Evolutionary conservation across 2,329 filamentous ascomycete species (phyloP).

Genomic region (Graphilbum ipis-grandicollis): DNA sequence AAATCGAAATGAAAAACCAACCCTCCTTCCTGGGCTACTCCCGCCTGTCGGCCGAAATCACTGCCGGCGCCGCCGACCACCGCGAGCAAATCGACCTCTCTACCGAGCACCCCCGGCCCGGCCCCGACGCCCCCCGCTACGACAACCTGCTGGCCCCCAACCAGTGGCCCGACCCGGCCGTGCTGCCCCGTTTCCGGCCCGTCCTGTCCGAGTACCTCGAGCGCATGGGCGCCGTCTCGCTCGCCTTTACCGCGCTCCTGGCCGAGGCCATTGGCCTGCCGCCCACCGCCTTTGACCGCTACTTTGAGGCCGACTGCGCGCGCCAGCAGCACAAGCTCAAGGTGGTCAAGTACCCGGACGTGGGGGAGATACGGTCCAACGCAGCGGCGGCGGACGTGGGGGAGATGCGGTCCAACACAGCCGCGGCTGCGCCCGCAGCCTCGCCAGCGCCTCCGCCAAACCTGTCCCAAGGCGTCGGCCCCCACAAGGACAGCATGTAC

Average conservation of each 20-base stretch:
- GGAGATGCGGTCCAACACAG: too few relatives aligned
- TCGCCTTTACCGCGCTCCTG: slow-evolving; percentile 61
- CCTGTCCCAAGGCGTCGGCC: slow-evolving; percentile 49
- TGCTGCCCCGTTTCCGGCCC: slow-evolving; percentile 49
- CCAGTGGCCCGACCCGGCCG: slow-evolving; percentile 55
- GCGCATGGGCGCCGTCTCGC: slow-evolving; percentile 55
- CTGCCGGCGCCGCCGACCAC: slow-evolving; percentile 59
- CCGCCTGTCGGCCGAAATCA: slow-evolving; percentile 48
- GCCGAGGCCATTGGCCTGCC: slow-evolving; percentile 69
- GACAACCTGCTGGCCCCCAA: slow-evolving; percentile 61
- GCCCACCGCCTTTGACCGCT: slow-evolving; percentile 51
- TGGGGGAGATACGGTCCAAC: slow-evolving; percentile 33
- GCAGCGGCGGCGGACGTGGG: too few relatives aligned
- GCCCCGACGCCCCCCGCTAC: slow-evolving; percentile 46
- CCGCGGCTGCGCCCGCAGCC: slow-evolving; percentile 19
- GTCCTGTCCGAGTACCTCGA: slow-evolving; percentile 60
- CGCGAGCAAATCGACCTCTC: slow-evolving; percentile 78
- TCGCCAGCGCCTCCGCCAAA: slow-evolving; percentile 14
- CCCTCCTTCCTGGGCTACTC: slow-evolving; percentile 57
- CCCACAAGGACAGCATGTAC: slow-evolving; percentile 76
- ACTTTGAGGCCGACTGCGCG: slow-evolving; percentile 46
- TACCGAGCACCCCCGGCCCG: slow-evolving; percentile 54
- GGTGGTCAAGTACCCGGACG: slow-evolving; percentile 72
- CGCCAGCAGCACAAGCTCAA: slow-evolving; percentile 71
- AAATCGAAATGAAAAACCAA: slow-evolving; percentile 58